Evolutionary conservation across 164 flowering plant species (phyloP).

Genomic region (Umbellularia californica): DNA sequence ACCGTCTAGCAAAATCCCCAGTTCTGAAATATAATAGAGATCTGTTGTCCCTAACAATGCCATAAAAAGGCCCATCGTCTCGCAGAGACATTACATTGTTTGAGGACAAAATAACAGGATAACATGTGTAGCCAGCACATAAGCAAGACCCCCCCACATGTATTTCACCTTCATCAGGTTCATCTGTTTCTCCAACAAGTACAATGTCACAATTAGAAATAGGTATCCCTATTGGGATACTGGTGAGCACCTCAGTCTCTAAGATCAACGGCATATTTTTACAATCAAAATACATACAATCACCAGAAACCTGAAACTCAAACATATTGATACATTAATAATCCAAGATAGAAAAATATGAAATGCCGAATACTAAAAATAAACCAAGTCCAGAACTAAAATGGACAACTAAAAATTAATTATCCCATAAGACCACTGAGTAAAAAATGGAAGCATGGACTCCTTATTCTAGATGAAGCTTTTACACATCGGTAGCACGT

Average conservation of each 20-base stretch:
- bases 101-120: conserved; percentile 23
- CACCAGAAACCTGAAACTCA: conserved; percentile 75
- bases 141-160: conserved; percentile 71
- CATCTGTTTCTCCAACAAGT: conserved; percentile 50
- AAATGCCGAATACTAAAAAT: neutral
- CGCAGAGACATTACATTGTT: conserved; percentile 34
- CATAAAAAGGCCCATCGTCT: conserved; percentile 12
- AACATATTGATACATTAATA: conserved; percentile 5
- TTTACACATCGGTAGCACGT: no score
- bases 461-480: no score
- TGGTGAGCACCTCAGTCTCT: conserved; percentile 49
- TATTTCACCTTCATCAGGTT: conserved; percentile 58
- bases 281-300: conserved; percentile 94
- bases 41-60: conserved; percentile 18
- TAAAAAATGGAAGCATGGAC: no score
- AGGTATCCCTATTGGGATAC: conserved; percentile 88
- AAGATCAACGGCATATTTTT: conserved; percentile 55
- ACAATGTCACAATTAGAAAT: conserved; percentile 61
- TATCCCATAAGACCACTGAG: no score
- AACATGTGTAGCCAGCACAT: conserved; percentile 50
- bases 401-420: neutral
- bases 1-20: conserved; percentile 70
- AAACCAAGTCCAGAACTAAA: neutral
- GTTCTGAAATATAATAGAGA: conserved; percentile 47
- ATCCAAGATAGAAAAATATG: neutral